phyloP scores from a whole-genome alignment of 1,284 basidiomycete species.

The Cutaneotrichosporon sp. region DNA sequence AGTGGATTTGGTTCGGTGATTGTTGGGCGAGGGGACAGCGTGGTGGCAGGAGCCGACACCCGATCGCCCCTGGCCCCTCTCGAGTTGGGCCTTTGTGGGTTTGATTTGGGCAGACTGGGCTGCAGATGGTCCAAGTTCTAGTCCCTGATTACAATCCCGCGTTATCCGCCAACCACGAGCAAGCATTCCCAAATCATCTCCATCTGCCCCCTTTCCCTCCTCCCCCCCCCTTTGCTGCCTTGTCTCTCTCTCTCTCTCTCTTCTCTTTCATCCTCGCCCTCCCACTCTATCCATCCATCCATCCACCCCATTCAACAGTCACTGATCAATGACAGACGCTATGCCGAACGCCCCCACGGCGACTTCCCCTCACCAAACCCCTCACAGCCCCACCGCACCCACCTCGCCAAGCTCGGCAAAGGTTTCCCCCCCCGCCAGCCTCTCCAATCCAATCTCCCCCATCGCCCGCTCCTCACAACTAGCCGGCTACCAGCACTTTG shows the following conservation, averaged over 20 bases:
- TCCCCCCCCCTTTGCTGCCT: too few relatives aligned
- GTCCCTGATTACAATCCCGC: constrained; percentile 6
- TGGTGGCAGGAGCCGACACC: too few relatives aligned
- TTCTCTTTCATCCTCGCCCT: background rate
- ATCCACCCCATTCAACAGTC: constrained; percentile 4
- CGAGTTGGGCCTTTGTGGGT: background rate
- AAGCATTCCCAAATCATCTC: background rate
- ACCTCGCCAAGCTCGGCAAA: constrained; percentile 16
- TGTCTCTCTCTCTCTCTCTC: too few relatives aligned
- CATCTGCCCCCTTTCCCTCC: background rate
- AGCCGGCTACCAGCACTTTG: constrained; percentile 17
- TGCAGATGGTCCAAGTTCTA: too few relatives aligned
- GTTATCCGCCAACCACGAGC: constrained; percentile 1
- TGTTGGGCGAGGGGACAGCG: background rate
- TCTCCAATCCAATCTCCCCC: constrained; percentile 21
- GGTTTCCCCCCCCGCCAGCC: constrained; percentile 18
- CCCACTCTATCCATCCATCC: background rate
- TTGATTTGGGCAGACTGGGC: too few relatives aligned
- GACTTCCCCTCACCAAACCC: constrained; percentile 14
- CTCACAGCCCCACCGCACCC: constrained; percentile 13
- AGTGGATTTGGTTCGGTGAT: background rate
- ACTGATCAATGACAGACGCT: background rate
- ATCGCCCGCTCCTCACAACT: constrained; percentile 15
- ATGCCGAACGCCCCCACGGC: constrained; percentile 22
- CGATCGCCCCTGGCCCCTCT: too few relatives aligned